These are phyloP conservation scores for Harringtonia aguacate DNA, from an alignment of 2,329 filamentous ascomycete species.

Conservation along the genomic window DNA sequence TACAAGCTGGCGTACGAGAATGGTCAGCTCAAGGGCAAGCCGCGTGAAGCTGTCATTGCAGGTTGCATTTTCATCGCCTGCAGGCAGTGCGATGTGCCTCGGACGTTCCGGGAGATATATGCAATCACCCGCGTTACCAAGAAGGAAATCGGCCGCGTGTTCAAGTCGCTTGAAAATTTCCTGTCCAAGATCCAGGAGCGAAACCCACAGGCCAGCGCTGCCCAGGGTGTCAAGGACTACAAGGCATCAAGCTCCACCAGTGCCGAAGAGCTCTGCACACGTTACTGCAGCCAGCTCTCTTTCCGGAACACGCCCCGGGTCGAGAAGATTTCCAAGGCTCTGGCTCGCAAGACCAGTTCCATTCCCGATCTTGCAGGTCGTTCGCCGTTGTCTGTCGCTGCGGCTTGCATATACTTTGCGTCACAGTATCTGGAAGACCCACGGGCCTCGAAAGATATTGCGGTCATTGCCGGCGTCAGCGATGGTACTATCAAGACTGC, in stretches of 20 bases:
- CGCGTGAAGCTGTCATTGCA: slow-evolving; percentile 85
- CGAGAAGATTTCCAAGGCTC: slow-evolving; percentile 66
- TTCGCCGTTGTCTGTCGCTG: slow-evolving; percentile 86
- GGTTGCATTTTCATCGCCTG: slow-evolving; percentile 97
- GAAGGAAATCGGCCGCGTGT: slow-evolving; percentile 94
- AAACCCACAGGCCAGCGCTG: slow-evolving; percentile 36
- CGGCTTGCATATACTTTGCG: slow-evolving; percentile 94
- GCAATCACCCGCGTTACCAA: slow-evolving; percentile 88
- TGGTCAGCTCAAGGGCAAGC: slow-evolving; percentile 91
- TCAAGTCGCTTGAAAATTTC: slow-evolving; percentile 87
- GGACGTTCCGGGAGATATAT: slow-evolving; percentile 92
- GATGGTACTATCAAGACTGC: slow-evolving; percentile 95
- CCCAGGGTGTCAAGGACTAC: slow-evolving; percentile 50
- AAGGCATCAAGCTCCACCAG: slow-evolving; percentile 66
- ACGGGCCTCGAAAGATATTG: slow-evolving; percentile 78
- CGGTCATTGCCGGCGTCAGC: slow-evolving; percentile 74
- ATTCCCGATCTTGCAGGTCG: slow-evolving; percentile 80
- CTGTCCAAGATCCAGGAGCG: slow-evolving; percentile 63
- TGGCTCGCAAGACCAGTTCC: slow-evolving; percentile 67
- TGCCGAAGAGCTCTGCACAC: slow-evolving; percentile 74
- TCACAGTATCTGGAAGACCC: slow-evolving; percentile 74
- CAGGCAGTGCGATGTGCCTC: slow-evolving; percentile 74
- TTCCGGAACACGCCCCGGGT: slow-evolving; percentile 61
- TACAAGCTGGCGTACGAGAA: slow-evolving; percentile 92
- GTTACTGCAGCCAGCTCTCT: slow-evolving; percentile 78